phyloP scores from a whole-genome alignment of 371 early-diverging fungal species.

The Syncephalastrum racemosum region DNA sequence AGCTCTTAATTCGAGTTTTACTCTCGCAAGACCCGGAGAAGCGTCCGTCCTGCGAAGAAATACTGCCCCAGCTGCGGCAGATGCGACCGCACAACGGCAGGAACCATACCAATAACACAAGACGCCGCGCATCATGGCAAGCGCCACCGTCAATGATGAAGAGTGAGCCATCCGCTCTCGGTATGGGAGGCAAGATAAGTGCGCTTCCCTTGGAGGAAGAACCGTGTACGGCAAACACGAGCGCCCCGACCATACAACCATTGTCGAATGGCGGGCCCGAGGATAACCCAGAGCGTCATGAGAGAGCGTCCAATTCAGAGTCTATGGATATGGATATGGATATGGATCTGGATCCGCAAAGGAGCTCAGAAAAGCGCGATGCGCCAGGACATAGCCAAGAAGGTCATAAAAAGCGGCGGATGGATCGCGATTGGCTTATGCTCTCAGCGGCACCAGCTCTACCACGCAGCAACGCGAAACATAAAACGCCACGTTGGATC shows the following conservation, averaged over 20 bases:
- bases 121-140: slow-evolving; percentile 8
- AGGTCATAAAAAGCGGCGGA: too few relatives aligned
- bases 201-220: slow-evolving; percentile 8
- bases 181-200: slow-evolving; percentile 7
- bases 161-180: slow-evolving; percentile 8
- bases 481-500: too few relatives aligned
- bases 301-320: too few relatives aligned
- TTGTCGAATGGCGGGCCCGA: too few relatives aligned
- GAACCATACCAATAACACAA: neutral
- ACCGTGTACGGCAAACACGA: too few relatives aligned
- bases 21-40: slow-evolving; percentile 59
- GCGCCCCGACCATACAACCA: too few relatives aligned
- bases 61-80: slow-evolving; percentile 37
- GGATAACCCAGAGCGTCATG: too few relatives aligned
- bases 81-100: slow-evolving; percentile 11
- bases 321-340: too few relatives aligned
- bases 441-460: neutral
- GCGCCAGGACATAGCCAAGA: too few relatives aligned
- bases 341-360: too few relatives aligned
- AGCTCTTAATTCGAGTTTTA: slow-evolving; percentile 57
- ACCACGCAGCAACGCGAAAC: too few relatives aligned
- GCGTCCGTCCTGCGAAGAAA: slow-evolving; percentile 67
- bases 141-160: slow-evolving; percentile 2
- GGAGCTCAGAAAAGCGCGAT: too few relatives aligned
- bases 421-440: neutral